phyloP scores from a whole-genome alignment of 208 protist genomes.

The Balamuthia mandrillaris region DNA sequence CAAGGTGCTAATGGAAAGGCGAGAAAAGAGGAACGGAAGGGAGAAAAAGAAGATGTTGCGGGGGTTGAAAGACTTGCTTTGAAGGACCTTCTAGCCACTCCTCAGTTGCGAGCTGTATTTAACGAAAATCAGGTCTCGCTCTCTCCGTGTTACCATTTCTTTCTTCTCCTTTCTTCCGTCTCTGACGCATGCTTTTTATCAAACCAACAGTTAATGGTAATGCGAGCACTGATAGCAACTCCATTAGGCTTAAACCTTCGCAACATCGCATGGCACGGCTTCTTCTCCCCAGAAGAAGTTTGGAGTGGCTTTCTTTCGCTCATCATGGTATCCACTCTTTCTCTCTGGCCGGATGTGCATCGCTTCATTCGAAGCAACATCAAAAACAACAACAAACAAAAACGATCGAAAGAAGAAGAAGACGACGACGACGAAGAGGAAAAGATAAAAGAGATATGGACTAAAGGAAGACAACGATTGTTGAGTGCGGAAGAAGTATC shows the following conservation, averaged over 20 bases:
- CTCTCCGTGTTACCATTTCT: too few relatives aligned
- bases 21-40: too few relatives aligned
- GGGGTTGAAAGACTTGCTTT: too few relatives aligned
- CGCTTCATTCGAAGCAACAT: neutral
- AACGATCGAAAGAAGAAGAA: neutral
- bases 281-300: neutral
- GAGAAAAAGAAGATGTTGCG: too few relatives aligned
- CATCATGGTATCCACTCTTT: neutral
- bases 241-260: constrained; percentile 7
- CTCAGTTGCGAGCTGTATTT: too few relatives aligned
- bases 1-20: too few relatives aligned
- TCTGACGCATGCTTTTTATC: too few relatives aligned
- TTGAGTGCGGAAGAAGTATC: neutral
- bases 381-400: neutral
- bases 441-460: neutral
- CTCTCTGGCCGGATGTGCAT: neutral
- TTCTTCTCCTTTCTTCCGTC: too few relatives aligned
- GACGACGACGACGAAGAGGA: too few relatives aligned
- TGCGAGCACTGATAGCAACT: neutral
- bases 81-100: too few relatives aligned
- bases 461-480: neutral
- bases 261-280: constrained; percentile 19
- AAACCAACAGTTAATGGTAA: neutral
- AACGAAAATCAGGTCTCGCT: too few relatives aligned
- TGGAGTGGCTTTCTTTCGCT: neutral